Evolutionary conservation across 1,284 basidiomycete genomes (phyloP).

Genomic region (Cutaneotrichosporon sp.): DNA sequence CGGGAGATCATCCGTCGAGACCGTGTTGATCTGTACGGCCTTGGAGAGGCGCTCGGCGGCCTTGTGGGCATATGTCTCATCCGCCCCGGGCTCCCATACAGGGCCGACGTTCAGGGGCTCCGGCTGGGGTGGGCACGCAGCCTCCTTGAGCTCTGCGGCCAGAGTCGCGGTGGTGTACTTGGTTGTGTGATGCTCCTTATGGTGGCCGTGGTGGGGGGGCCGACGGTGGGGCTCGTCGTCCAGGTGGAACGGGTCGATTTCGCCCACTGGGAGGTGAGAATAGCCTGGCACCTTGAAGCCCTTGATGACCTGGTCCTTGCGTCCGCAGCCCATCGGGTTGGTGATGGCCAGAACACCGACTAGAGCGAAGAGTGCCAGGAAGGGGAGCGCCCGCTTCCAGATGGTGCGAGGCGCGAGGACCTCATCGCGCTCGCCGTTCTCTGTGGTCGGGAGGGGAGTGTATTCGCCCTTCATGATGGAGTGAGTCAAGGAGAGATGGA

Average conservation of each 20-base stretch:
- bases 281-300: conserved; percentile 7
- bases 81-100: conserved; percentile 42
- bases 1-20: conserved; percentile 52
- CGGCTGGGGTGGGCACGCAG: conserved; percentile 43
- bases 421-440: neutral
- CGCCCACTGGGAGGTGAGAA: neutral
- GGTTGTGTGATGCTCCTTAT: neutral
- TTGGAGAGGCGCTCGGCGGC: conserved; percentile 45
- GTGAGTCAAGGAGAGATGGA: neutral
- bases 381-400: conserved; percentile 7
- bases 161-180: neutral
- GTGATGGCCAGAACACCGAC: neutral
- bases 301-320: neutral
- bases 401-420: neutral
- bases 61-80: conserved; percentile 38
- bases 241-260: neutral
- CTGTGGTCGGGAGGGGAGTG: neutral
- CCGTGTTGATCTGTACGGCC: conserved; percentile 52
- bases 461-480: conserved; percentile 10
- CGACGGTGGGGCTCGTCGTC: neutral
- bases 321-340: conserved; percentile 7
- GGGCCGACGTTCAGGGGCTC: conserved; percentile 34
- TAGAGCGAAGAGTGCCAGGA: conserved; percentile 3
- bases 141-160: conserved; percentile 10
- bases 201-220: neutral